A percentile compares a stretch with the other conserved stretches of the same genome.
phyloP scores from a whole-genome alignment of 148 eudicot genomes.

The Diospyros lotus region DNA sequence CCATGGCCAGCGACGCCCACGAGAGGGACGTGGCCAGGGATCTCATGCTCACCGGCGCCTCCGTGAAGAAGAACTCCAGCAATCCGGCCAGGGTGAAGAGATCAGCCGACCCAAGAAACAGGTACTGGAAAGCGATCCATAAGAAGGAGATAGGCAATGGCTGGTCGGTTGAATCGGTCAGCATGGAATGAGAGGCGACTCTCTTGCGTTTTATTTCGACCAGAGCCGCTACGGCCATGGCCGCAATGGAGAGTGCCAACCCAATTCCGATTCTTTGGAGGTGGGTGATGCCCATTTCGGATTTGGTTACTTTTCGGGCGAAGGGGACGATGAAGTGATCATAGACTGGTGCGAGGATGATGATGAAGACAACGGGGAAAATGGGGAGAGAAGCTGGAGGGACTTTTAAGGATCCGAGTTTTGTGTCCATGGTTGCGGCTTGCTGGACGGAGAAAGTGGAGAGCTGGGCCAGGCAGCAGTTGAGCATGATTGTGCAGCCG shows the following conservation, averaged over 20 bases:
- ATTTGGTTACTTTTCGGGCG: slow-evolving; percentile 49
- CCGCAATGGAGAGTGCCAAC: slow-evolving; percentile 41
- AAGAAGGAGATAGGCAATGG: slow-evolving; percentile 59
- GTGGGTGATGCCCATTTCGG: slow-evolving; percentile 74
- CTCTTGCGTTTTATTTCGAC: slow-evolving; percentile 61
- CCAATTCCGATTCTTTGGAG: slow-evolving; percentile 69
- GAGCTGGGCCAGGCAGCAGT: slow-evolving; percentile 81
- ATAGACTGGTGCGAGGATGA: slow-evolving; percentile 63
- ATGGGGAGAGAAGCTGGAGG: slow-evolving; percentile 86
- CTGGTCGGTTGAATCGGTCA: slow-evolving; percentile 18
- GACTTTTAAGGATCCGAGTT: slow-evolving; percentile 54
- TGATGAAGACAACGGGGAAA: slow-evolving; percentile 65
- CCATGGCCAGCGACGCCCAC: slow-evolving; percentile 64
- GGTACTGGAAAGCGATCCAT: slow-evolving; percentile 73
- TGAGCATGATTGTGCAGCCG: slow-evolving; percentile 64
- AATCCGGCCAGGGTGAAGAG: slow-evolving; percentile 70
- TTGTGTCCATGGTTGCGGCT: slow-evolving; percentile 79
- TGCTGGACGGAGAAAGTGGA: slow-evolving; percentile 88
- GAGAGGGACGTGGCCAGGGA: slow-evolving; percentile 71
- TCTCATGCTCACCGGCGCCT: slow-evolving; percentile 66
- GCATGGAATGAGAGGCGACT: slow-evolving; percentile 22
- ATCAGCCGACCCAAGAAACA: slow-evolving; percentile 71
- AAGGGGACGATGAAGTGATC: slow-evolving; percentile 66
- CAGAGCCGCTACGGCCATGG: slow-evolving; percentile 70
- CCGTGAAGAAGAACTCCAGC: slow-evolving; percentile 73